A percentile compares a stretch with the other conserved stretches of the same genome.
Evolutionary conservation across 1,284 basidiomycete species (phyloP).

Genomic region (Naganishia sp.): DNA sequence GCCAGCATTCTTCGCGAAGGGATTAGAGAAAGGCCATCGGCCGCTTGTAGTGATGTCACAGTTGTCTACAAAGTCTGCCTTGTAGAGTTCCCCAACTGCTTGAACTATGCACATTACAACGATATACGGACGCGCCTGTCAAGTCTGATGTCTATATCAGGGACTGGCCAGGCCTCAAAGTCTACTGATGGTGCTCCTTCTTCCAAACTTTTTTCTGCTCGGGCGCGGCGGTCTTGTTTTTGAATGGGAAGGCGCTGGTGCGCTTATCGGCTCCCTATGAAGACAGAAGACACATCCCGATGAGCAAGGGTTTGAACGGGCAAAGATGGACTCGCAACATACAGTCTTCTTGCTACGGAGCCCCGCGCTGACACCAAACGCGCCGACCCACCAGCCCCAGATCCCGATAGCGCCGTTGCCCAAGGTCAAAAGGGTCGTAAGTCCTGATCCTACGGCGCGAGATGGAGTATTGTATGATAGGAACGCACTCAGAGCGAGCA

Average conservation of each 20-base stretch:
- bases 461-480: conserved; percentile 43
- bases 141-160: too few relatives aligned
- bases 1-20: neutral
- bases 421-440: conserved; percentile 42
- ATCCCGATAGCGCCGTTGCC: conserved; percentile 46
- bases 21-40: neutral
- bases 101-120: too few relatives aligned
- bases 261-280: conserved; percentile 68
- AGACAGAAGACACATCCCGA: neutral
- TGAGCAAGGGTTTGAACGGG: too few relatives aligned
- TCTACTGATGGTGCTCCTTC: conserved; percentile 40
- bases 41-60: neutral
- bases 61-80: neutral
- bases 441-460: conserved; percentile 40
- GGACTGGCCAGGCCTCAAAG: too few relatives aligned
- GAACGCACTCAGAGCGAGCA: conserved; percentile 40
- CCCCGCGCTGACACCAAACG: conserved; percentile 45
- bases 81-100: too few relatives aligned
- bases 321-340: conserved; percentile 29
- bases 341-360: conserved; percentile 41
- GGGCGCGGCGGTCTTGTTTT: conserved; percentile 71
- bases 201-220: conserved; percentile 68
- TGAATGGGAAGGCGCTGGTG: conserved; percentile 73
- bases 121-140: too few relatives aligned
- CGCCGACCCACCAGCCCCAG: conserved; percentile 53